phyloP scores from a whole-genome alignment of 768 basidiomycete species.

The Gymnopilus dilepis region DNA sequence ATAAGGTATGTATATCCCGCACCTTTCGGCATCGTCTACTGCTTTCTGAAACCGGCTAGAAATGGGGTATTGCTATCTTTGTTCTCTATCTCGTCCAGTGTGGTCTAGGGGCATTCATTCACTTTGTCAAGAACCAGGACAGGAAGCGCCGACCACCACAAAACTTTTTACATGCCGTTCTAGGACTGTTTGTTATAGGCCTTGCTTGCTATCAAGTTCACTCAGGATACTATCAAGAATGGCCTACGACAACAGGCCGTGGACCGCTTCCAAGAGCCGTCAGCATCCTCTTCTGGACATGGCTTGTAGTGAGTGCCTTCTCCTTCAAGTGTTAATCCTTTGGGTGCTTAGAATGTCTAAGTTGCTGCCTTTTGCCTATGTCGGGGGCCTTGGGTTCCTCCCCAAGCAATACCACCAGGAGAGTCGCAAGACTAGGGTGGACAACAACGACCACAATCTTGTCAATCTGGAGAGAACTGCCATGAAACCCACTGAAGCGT shows the following conservation, averaged over 20 bases:
- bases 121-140: conserved; percentile 52
- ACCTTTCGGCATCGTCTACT: no score
- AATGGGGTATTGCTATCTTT: conserved; percentile 55
- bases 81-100: conserved; percentile 56
- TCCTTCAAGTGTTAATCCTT: not conserved
- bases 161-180: conserved; percentile 62
- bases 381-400: conserved; percentile 46
- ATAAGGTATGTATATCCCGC: conserved; percentile 47
- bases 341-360: conserved; percentile 24
- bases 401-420: conserved; percentile 56
- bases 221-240: conserved; percentile 53
- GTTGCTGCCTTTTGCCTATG: conserved; percentile 52
- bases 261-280: conserved; percentile 40
- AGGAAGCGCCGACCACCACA: conserved; percentile 47
- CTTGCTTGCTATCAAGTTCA: conserved; percentile 56
- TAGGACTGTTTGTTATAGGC: conserved; percentile 56
- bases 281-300: conserved; percentile 50
- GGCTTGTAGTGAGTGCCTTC: conserved; percentile 49
- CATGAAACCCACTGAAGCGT: not conserved
- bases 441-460: conserved; percentile 17
- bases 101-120: conserved; percentile 55
- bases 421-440: conserved; percentile 22
- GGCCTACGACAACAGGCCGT: conserved; percentile 51
- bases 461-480: conserved; percentile 20
- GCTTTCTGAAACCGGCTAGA: conserved; percentile 37